A percentile compares a stretch with the other conserved stretches of the same genome.
phyloP scores from a whole-genome alignment of 768 basidiomycete genomes.

The Lactarius sp. region DNA sequence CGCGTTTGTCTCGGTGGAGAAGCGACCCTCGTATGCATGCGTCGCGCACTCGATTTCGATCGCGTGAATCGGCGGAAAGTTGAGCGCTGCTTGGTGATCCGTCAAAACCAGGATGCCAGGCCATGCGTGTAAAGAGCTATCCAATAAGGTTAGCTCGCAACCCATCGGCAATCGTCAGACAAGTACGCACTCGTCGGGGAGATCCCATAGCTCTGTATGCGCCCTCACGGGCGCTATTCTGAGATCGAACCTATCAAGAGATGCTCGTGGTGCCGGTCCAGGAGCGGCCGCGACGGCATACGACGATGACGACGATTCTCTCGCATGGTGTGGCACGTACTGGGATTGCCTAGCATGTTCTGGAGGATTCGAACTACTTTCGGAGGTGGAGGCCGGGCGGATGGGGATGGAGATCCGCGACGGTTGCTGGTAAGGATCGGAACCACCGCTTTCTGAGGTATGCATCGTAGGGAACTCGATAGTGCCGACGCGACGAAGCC shows the following conservation, averaged over 20 bases:
- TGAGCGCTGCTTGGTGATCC: constrained; percentile 10
- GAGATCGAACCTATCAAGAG: constrained; percentile 24
- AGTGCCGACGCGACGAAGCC: constrained; percentile 25
- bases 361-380: neutral
- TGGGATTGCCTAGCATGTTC: neutral
- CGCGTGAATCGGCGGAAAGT: constrained; percentile 10
- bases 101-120: constrained; percentile 23
- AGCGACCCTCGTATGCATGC: constrained; percentile 25
- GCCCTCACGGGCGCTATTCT: constrained; percentile 15
- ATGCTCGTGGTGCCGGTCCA: constrained; percentile 1
- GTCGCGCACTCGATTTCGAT: constrained; percentile 22
- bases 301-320: constrained; percentile 10
- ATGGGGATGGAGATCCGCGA: constrained; percentile 12
- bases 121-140: constrained; percentile 20
- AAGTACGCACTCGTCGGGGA: constrained; percentile 22
- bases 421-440: neutral
- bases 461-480: constrained; percentile 19
- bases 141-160: neutral
- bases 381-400: neutral
- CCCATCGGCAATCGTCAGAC: neutral
- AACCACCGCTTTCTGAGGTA: neutral
- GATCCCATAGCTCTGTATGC: constrained; percentile 26
- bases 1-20: constrained; percentile 24
- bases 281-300: constrained; percentile 4
- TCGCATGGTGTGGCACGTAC: neutral